Conservation (phyloP, 257 asterid genomes). For the Salvia splendens region DNA sequence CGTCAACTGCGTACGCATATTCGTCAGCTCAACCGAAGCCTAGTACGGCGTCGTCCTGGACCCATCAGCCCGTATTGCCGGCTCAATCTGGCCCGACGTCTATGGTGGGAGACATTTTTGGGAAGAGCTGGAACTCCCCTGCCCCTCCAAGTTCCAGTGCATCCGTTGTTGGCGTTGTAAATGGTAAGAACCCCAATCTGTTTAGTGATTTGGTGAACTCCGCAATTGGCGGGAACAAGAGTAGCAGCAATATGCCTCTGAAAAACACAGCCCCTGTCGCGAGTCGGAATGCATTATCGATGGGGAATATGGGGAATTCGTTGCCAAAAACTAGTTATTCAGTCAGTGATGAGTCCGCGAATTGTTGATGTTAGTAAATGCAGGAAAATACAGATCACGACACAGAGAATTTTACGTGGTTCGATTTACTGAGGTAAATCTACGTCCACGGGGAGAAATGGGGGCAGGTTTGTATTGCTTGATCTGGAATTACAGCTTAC, state of each 20-base stretch:
- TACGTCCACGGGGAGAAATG: no score
- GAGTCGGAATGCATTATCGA: slow-evolving; percentile 48
- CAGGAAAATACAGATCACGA: no score
- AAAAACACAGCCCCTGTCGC: slow-evolving; percentile 52
- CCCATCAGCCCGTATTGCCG: slow-evolving; percentile 69
- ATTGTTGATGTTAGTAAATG: no score
- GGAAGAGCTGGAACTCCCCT: slow-evolving; percentile 83
- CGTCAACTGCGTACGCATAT: slow-evolving; percentile 38
- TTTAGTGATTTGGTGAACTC: slow-evolving; percentile 85
- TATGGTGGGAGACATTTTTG: slow-evolving; percentile 90
- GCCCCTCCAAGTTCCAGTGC: slow-evolving; percentile 39
- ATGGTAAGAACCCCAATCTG: slow-evolving; percentile 75
- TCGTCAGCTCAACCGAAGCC: slow-evolving; percentile 53
- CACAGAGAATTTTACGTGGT: no score
- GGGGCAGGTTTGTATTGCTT: no score
- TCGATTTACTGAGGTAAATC: no score
- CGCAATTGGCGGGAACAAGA: slow-evolving; percentile 65
- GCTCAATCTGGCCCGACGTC: slow-evolving; percentile 58
- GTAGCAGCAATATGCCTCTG: slow-evolving; percentile 59
- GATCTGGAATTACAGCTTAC: no score
- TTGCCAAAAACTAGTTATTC: slow-evolving; percentile 61
- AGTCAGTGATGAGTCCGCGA: no score
- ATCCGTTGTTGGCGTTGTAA: slow-evolving; percentile 49
- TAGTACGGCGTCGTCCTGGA: slow-evolving; percentile 59
- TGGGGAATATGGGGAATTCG: slow-evolving; percentile 72